Base-by-base conservation (phyloP, 2,329 filamentous ascomycete species). In the Trichoderma lentiforme region DNA sequence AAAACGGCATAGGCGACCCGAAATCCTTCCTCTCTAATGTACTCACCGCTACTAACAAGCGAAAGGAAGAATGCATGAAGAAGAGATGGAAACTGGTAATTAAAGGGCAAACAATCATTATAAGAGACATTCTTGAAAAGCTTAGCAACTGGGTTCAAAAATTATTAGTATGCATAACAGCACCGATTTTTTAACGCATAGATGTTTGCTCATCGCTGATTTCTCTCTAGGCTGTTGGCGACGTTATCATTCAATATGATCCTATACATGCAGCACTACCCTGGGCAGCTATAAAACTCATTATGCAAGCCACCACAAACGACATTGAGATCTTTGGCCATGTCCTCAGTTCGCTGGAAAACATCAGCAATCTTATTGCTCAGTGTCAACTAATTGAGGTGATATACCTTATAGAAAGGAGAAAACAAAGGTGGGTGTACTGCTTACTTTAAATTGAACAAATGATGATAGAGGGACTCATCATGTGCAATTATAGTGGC, bases 271-370 rank as follows among this genome's bases (percentile, higher is more conserved):
- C 43, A 6, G 72, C 63, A 12, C 63, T 74, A 14, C 73, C 72
- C n/a, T 74, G 73, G 72, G 72, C 73, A 14, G 70, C 73, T 51
- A 58, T 74, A 14, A 71, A 53, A 28, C 57, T 70, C 3, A 39
- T 71, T 2, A 66, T 66, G 43, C 63, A 66, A 24, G 47, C 51
- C 63, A 66, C 26, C 28, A 15, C 24, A 21, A 66, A 66, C 21
- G 63, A 66, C 18, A 32, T 66, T 6, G 63, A 66, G 47, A n/a
- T 36, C 11, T 66, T 66, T n/a, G 63, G 63, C 15, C 43, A 66
- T 53, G 63, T 66, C 63, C 15, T 66, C 7, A 66, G n/a, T 28
- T 66, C 63, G 28, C 43, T 66, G 6, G 63, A 66, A 56, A 66
- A 56, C 28, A 53, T 66, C 4, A 56, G 43, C 63, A 66, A 66